Percentiles rank a stretch among this genome's conserved stretches.
Conservation (phyloP, 1,284 basidiomycete genomes). For the Ceratobasidium sp. region DNA sequence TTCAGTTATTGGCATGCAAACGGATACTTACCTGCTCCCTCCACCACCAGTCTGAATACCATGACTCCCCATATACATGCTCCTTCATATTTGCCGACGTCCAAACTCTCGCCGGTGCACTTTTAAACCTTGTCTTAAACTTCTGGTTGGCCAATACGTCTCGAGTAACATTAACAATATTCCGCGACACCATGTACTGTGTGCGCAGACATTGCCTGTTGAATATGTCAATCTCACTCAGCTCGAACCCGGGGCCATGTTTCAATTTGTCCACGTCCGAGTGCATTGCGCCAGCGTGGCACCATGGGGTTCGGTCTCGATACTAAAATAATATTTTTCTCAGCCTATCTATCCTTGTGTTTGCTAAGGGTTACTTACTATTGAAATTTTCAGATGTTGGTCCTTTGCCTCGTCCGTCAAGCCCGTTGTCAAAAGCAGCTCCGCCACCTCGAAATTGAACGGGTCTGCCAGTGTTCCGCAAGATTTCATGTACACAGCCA, state of each 20-base stretch:
- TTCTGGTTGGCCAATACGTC: background rate
- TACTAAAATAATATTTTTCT: background rate
- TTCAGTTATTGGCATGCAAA: background rate
- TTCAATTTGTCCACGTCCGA: background rate
- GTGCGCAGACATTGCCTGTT: background rate
- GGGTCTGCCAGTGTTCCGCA: background rate
- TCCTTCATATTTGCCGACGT: background rate
- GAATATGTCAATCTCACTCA: background rate
- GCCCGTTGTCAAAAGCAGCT: slow-evolving; percentile 1
- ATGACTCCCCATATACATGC: background rate
- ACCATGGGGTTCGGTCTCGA: background rate
- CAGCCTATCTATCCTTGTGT: background rate
- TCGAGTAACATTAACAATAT: background rate
- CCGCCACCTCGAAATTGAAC: background rate
- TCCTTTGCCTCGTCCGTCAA: slow-evolving; percentile 7
- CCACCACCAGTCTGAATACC: slow-evolving; percentile 2
- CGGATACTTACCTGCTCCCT: background rate
- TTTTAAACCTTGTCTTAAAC: background rate
- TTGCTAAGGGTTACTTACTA: background rate
- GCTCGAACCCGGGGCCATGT: slow-evolving; percentile 1
- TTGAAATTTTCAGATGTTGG: background rate
- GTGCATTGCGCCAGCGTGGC: background rate
- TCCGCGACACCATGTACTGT: slow-evolving; percentile 1
- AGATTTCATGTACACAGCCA: background rate
- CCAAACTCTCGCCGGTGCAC: background rate